These are phyloP conservation scores for Colletotrichum aenigma DNA, from an alignment of 2,329 filamentous ascomycete species.

Conservation along the genomic window DNA sequence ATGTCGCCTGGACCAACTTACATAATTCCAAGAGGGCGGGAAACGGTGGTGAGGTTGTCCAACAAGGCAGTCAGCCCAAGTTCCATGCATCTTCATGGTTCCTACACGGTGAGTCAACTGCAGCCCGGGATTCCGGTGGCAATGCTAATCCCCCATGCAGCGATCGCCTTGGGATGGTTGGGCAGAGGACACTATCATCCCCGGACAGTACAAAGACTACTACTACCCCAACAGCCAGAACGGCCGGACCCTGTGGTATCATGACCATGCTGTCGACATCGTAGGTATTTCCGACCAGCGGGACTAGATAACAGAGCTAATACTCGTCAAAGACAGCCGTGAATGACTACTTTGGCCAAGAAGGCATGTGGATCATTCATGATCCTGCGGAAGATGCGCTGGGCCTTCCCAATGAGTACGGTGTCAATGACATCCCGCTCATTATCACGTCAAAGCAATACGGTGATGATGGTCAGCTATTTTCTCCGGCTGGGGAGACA, in stretches of 20 bases:
- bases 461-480: slow-evolving; percentile 51
- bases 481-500: slow-evolving; percentile 46
- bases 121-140: not conserved
- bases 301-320: not conserved
- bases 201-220: slow-evolving; percentile 64
- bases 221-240: slow-evolving; percentile 63
- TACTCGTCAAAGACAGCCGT: slow-evolving; percentile 43
- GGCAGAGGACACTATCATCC: slow-evolving; percentile 54
- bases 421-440: slow-evolving; percentile 58
- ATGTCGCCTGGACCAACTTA: slow-evolving; percentile 59
- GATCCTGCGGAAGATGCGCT: slow-evolving; percentile 54
- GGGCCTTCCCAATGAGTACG: slow-evolving; percentile 51
- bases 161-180: slow-evolving; percentile 43
- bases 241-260: slow-evolving; percentile 62
- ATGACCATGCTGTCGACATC: slow-evolving; percentile 46
- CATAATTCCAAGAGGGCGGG: slow-evolving; percentile 48
- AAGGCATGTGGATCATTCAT: slow-evolving; percentile 58
- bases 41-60: slow-evolving; percentile 58
- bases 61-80: slow-evolving; percentile 50
- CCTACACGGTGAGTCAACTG: slow-evolving; percentile 37
- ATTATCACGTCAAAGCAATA: slow-evolving; percentile 58
- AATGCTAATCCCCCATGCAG: slow-evolving; percentile 4
- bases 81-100: slow-evolving; percentile 60
- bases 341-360: slow-evolving; percentile 61
- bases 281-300: slow-evolving; percentile 19